Base-by-base conservation (phyloP, 352 stramenopile species). In the Phytophthora palmivora region DNA sequence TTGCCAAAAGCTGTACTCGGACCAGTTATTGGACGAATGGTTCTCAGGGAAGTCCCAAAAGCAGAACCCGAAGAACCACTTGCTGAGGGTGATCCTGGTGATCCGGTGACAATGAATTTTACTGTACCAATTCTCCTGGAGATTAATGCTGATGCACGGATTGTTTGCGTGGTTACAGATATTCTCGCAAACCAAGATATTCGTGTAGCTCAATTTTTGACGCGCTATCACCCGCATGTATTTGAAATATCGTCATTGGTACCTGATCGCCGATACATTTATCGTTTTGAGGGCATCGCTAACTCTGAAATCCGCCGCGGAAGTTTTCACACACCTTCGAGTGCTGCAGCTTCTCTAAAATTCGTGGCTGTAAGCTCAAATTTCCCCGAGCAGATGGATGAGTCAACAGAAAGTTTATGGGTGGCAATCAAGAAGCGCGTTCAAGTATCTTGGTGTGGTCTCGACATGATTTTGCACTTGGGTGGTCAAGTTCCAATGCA, bases 401-500 rank as follows among this genome's bases (percentile, higher is more conserved):
- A 77, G 39, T 58, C 76, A 4, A 61, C 63, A 21, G 78, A 87
- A 47, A 90, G 78, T 53, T 64, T 91, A 12, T 94, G 83, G 83
- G 48, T 59, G n/a, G 48, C 67, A 0, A 73, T 92, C 10, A 53
- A 72, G 22, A 63, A 85, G 11, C 71, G 82, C 3, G 65, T 84
- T 10, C 66, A 76, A 47, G 49, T 82, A 0, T 80, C 83, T 4
- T 94, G 83, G 83, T 86, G 79, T 38, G 79, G 83, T 8, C 68
- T 94, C 12, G 83, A 94, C 43, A 74, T 79, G n/a, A 63, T 92
- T 14, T 46, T 92, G 2, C 83, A 94, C 47, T 44, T 92, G 36
- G 83, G 85, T 14, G 85, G 85, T 3, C 85, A 94, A 70, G 83
- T 91, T 0, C 79, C 81, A 2, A 76, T 94, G 33, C 85, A 92